Evolutionary conservation across 305 asterid species (phyloP), one percentile per base, ranked within the genome.

Genomic region (Petunia hybrid): DNA sequence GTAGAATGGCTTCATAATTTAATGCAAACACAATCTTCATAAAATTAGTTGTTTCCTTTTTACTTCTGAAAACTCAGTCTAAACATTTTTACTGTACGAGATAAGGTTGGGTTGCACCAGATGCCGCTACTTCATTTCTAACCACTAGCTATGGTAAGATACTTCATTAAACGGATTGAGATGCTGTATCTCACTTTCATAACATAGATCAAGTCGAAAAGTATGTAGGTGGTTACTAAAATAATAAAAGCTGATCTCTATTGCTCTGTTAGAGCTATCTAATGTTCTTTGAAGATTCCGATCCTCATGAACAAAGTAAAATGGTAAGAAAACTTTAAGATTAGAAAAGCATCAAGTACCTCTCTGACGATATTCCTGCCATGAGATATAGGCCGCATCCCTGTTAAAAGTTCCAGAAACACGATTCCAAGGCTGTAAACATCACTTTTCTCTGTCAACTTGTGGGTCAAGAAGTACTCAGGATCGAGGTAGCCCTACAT

Each of bases 401-500:
- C 98, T 22, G 97, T 92, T 77, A 94, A 86, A 4, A 94, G 87
- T 88, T 94, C 98, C 78, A 94, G 77, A 84, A 94, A 90, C 16
- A 94, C 98, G 36, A 96, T 96, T 38, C 99, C 99, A 68, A 96
- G 95, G 80, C 99, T 96, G 79, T 96, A 96, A 63, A 96, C 97
- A 67, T 96, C 99, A 60, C 99, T 96, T 83, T 92, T 96, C 87
- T 96, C 98, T 0, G 99, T 96, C 78, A 96, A 87, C 90, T 93
- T 93, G 78, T 90, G 98, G 6, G 98, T 96, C 31, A 94, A 84
- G 87, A 92, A 90, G 79, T 94, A 94, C 86, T 94, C 97, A 48
- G 98, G 97, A 80, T 94, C 98, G 67, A 94, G 94, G 84, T 94
- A 92, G 35, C 98, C 98, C 98, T 94, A 87, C 85, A 88, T 4